Conservation (phyloP, 805 yeast species). For the Starmerella floricola region DNA sequence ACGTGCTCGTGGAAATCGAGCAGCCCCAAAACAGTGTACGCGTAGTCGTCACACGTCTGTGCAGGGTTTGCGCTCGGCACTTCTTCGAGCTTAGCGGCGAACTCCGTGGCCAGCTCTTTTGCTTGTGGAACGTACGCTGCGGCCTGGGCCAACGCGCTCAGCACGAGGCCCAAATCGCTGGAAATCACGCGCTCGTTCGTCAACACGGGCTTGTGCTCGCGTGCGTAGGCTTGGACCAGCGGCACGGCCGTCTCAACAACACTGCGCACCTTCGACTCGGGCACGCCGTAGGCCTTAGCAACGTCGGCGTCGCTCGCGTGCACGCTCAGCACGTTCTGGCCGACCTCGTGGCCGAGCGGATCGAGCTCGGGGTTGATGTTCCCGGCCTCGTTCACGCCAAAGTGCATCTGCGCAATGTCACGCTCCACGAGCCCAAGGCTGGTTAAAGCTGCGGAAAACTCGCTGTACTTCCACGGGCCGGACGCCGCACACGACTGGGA, state of each 20-base stretch:
- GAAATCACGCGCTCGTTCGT: not conserved
- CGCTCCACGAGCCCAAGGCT: constrained; percentile 22
- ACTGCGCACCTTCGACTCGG: constrained; percentile 17
- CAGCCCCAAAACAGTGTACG: constrained; percentile 28
- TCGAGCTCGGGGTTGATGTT: constrained; percentile 30
- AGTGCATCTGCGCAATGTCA: constrained; percentile 30
- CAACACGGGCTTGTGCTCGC: constrained; percentile 18
- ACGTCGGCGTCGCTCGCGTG: constrained; percentile 23
- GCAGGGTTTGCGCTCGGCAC: not conserved
- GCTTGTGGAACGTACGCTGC: constrained; percentile 6
- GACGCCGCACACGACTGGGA: constrained; percentile 1
- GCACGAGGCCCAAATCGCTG: constrained; percentile 20
- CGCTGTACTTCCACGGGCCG: constrained; percentile 27
- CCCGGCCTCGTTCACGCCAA: constrained; percentile 30
- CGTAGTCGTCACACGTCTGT: constrained; percentile 29
- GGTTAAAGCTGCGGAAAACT: constrained; percentile 26
- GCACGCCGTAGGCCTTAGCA: constrained; percentile 28
- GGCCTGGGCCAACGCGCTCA: constrained; percentile 27
- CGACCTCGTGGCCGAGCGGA: constrained; percentile 24
- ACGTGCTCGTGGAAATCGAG: constrained; percentile 29
- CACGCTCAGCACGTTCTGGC: constrained; percentile 28
- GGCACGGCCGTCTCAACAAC: constrained; percentile 23
- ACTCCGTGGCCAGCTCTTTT: not conserved
- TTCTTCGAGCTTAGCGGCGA: not conserved
- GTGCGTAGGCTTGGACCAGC: constrained; percentile 23